Conservation (phyloP, 1,284 basidiomycete species). For the Ganoderma multipileum region DNA sequence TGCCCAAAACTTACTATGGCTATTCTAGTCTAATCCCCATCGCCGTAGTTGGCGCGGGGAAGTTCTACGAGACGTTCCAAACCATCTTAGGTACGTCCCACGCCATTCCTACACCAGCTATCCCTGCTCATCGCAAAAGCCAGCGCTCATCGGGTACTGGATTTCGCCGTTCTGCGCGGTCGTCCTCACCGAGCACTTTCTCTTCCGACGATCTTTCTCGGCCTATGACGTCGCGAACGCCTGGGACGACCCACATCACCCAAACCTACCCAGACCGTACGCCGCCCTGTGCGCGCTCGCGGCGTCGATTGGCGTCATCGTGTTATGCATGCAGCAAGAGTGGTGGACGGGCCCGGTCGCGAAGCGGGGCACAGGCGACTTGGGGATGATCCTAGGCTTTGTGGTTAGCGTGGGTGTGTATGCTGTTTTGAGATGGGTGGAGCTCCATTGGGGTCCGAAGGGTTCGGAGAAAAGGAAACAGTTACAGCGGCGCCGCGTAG, state of each 20-base stretch:
- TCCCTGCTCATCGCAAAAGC: background rate
- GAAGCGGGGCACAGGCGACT: conserved; percentile 57
- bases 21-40: conserved; percentile 59
- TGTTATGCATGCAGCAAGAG: conserved; percentile 64
- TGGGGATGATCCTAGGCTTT: conserved; percentile 60
- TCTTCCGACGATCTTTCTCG: conserved; percentile 51
- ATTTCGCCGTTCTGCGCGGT: conserved; percentile 59
- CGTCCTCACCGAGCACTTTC: conserved; percentile 61
- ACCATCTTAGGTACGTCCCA: conserved; percentile 55
- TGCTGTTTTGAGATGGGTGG: conserved; percentile 46
- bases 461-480: background rate
- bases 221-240: conserved; percentile 45
- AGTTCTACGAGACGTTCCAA: conserved; percentile 62
- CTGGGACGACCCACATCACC: conserved; percentile 48
- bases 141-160: conserved; percentile 68
- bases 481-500: background rate
- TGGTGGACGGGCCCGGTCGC: conserved; percentile 63
- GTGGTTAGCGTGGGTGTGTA: conserved; percentile 48
- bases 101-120: conserved; percentile 10
- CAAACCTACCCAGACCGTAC: conserved; percentile 49
- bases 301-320: conserved; percentile 54
- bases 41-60: conserved; percentile 63
- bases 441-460: conserved; percentile 38
- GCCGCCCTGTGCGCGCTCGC: conserved; percentile 58
- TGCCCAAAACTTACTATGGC: background rate